Percentiles rank a stretch among this genome's conserved stretches.
Conservation (phyloP, 345 rosid genomes). For the Populus deltoides region DNA sequence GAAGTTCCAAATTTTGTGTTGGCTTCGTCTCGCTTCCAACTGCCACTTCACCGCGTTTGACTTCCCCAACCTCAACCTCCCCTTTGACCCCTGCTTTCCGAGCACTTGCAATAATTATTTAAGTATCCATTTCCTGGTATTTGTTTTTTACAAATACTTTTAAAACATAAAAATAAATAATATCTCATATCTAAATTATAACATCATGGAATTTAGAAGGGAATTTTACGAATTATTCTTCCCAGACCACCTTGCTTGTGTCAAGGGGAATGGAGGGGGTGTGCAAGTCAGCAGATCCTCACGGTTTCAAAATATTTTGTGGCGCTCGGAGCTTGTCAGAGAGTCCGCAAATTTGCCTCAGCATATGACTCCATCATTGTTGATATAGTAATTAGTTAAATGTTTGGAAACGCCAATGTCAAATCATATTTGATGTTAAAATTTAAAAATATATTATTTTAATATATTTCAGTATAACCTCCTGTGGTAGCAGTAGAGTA, state of each 20-base stretch:
- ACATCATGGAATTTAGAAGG: not conserved
- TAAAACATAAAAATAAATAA: too few relatives aligned
- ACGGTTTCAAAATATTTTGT: too few relatives aligned
- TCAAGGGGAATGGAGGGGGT: not conserved
- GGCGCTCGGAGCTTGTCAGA: too few relatives aligned
- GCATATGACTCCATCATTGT: not conserved
- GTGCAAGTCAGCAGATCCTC: not conserved
- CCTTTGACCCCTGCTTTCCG: not conserved
- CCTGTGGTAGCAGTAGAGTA: too few relatives aligned
- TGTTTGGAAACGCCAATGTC: too few relatives aligned
- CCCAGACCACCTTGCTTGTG: not conserved
- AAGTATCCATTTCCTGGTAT: not conserved
- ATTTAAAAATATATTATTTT: too few relatives aligned
- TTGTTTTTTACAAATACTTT: too few relatives aligned
- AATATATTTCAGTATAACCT: too few relatives aligned
- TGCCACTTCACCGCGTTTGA: not conserved
- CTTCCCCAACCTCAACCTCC: not conserved
- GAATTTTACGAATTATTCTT: not conserved
- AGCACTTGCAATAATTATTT: not conserved
- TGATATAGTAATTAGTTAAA: too few relatives aligned
- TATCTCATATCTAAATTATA: too few relatives aligned
- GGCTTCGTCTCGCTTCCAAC: not conserved
- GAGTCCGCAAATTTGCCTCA: not conserved
- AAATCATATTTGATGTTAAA: too few relatives aligned
- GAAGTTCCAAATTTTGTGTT: not conserved